phyloP scores from a whole-genome alignment of 768 basidiomycete species.

The Amanita molliuscula region DNA sequence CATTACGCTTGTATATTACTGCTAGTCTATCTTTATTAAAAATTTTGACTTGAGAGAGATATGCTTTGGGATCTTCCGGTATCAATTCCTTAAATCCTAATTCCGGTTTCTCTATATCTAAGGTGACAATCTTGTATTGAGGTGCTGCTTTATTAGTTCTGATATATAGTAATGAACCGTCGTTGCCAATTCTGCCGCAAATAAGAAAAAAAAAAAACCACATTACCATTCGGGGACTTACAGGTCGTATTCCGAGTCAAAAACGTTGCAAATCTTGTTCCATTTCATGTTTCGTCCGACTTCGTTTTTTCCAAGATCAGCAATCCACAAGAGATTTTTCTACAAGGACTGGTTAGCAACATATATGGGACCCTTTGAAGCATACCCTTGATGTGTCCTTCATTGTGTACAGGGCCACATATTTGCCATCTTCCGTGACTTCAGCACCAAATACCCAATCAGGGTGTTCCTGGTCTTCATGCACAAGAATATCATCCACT shows the following conservation, averaged over 20 bases:
- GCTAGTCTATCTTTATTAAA: conserved; percentile 47
- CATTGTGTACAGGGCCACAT: conserved; percentile 40
- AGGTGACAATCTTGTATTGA: conserved; percentile 51
- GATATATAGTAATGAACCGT: conserved; percentile 52
- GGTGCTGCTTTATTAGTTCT: conserved; percentile 59
- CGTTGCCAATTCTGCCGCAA: conserved; percentile 47
- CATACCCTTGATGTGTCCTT: conserved; percentile 58
- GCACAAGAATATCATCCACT: conserved; percentile 63
- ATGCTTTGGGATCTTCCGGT: conserved; percentile 55
- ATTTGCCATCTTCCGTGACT: conserved; percentile 57
- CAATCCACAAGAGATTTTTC: conserved; percentile 71
- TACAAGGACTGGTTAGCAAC: conserved; percentile 15
- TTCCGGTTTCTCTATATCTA: conserved; percentile 45
- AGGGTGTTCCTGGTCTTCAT: conserved; percentile 53
- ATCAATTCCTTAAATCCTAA: conserved; percentile 49
- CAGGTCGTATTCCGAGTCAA: conserved; percentile 56
- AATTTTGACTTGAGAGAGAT: conserved; percentile 36
- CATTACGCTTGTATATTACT: conserved; percentile 63
- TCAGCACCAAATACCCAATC: conserved; percentile 53
- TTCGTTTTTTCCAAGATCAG: conserved; percentile 47
- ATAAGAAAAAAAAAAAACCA: conserved; percentile 5
- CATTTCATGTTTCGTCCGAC: conserved; percentile 61
- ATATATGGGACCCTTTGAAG: background rate
- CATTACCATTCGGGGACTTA: conserved; percentile 23
- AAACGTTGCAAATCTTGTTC: conserved; percentile 63